These are phyloP conservation scores for Phytophthora colocasiae DNA, from an alignment of 352 stramenopile genomes.

Conservation along the genomic window DNA sequence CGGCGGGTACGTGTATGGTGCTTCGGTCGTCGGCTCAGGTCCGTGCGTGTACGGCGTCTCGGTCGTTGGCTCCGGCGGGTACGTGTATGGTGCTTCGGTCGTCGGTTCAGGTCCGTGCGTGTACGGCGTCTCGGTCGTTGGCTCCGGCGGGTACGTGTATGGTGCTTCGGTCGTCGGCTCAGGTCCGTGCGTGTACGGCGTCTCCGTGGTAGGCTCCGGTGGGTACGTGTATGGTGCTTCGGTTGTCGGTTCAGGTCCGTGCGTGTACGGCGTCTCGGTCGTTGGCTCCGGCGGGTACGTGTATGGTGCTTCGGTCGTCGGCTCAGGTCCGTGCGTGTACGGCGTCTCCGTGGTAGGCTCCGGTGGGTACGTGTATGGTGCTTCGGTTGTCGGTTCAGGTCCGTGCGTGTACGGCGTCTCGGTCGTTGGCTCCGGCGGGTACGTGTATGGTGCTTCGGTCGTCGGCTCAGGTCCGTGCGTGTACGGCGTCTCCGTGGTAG, in stretches of 20 bases:
- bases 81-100: not conserved
- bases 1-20: not conserved
- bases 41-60: not conserved
- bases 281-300: not conserved
- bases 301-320: not conserved
- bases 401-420: not conserved
- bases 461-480: not conserved
- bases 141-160: not conserved
- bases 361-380: not conserved
- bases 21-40: not conserved
- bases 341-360: not conserved
- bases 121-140: not conserved
- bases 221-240: not conserved
- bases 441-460: not conserved
- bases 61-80: not conserved
- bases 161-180: not conserved
- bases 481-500: not conserved
- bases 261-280: not conserved
- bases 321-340: not conserved
- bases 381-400: not conserved
- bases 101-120: not conserved
- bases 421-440: not conserved
- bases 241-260: not conserved
- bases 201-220: too few relatives aligned
- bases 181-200: not conserved